phyloP scores from a whole-genome alignment of 805 yeast species.

The Diddensiella transvaalensis region DNA sequence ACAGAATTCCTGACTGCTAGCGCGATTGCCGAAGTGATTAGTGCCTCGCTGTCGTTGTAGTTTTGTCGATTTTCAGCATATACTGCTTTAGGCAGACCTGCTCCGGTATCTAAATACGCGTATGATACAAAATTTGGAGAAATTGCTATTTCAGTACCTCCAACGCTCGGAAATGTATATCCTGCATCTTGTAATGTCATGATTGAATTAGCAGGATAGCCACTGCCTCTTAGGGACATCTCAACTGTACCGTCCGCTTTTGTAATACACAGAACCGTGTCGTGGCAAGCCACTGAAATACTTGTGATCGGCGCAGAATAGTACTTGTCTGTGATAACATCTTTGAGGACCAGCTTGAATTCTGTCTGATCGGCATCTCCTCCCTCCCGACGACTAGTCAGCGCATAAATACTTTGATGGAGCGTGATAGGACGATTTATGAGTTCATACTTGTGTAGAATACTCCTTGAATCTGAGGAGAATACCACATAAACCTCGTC shows the following conservation, averaged over 20 bases:
- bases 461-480: conserved; percentile 9
- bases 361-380: conserved; percentile 7
- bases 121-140: conserved; percentile 34
- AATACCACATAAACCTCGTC: conserved; percentile 19
- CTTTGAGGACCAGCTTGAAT: conserved; percentile 11
- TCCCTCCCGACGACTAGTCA: conserved; percentile 11
- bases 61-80: conserved; percentile 15
- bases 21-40: conserved; percentile 42
- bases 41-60: conserved; percentile 5
- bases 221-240: conserved; percentile 15
- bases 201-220: conserved; percentile 17
- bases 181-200: conserved; percentile 22
- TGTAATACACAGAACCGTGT: conserved; percentile 14
- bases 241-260: conserved; percentile 21
- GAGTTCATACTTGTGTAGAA: conserved; percentile 16
- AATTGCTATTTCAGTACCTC: conserved; percentile 24
- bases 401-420: conserved; percentile 21
- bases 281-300: conserved; percentile 16
- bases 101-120: conserved; percentile 20
- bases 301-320: conserved; percentile 14
- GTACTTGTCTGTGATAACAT: conserved; percentile 3
- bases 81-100: conserved; percentile 20
- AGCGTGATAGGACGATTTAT: conserved; percentile 13
- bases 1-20: conserved; percentile 65
- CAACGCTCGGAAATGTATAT: conserved; percentile 19